Conservation (phyloP, 2,329 filamentous ascomycete species). For the Cercospora sesami region DNA sequence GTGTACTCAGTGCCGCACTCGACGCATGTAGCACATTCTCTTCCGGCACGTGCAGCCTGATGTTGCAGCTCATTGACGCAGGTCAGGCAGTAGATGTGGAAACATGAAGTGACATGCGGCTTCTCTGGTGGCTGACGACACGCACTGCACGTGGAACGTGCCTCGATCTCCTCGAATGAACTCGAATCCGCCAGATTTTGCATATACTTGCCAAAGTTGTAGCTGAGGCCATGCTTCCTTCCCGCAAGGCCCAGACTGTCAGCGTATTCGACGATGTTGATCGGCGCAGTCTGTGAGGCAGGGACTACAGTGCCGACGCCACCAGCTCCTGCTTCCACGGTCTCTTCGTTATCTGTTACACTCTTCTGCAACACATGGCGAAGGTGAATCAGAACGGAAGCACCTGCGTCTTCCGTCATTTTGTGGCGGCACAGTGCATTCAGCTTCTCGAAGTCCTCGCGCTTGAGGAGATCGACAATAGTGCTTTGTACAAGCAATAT, state of each 20-base stretch:
- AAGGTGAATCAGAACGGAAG: slow-evolving; percentile 25
- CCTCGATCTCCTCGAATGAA: slow-evolving; percentile 41
- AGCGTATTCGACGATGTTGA: slow-evolving; percentile 22
- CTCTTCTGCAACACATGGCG: slow-evolving; percentile 24
- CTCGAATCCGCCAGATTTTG: slow-evolving; percentile 37
- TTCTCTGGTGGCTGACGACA: slow-evolving; percentile 47
- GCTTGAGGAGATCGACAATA: slow-evolving; percentile 48
- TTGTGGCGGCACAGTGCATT: slow-evolving; percentile 20
- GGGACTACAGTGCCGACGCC: slow-evolving; percentile 24
- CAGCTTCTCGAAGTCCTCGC: slow-evolving; percentile 49
- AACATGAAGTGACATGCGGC: slow-evolving; percentile 53
- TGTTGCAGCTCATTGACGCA: slow-evolving; percentile 47
- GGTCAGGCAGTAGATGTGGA: slow-evolving; percentile 56
- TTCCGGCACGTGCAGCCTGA: slow-evolving; percentile 32
- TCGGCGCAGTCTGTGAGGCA: slow-evolving; percentile 22
- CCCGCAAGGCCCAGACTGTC: slow-evolving; percentile 28
- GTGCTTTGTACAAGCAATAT: slow-evolving; percentile 50
- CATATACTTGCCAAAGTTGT: slow-evolving; percentile 47
- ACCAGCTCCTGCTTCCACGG: slow-evolving; percentile 23
- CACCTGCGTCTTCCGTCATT: slow-evolving; percentile 21
- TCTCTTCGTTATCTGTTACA: slow-evolving; percentile 12
- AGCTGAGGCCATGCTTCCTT: slow-evolving; percentile 41
- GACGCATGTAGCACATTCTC: slow-evolving; percentile 36
- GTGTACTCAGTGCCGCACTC: slow-evolving; percentile 39
- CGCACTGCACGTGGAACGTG: slow-evolving; percentile 43